Conservation (phyloP, 106 monocot genomes). For the Acorus calamus region DNA sequence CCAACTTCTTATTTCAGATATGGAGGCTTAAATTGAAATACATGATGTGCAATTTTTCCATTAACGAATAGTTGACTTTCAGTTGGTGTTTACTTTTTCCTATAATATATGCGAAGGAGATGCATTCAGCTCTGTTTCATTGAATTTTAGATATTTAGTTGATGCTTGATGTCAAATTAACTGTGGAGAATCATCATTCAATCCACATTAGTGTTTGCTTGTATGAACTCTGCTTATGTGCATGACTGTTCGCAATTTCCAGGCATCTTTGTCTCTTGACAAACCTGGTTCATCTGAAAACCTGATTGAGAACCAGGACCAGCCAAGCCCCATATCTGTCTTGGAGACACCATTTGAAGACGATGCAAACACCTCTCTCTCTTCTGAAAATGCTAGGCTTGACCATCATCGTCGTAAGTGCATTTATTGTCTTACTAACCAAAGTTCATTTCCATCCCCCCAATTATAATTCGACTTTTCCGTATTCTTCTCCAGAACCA, state of each 20-base stretch:
- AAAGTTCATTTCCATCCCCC: neutral
- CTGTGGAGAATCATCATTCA: too few relatives aligned
- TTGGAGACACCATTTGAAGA: slow-evolving; percentile 27
- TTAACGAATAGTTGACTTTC: neutral
- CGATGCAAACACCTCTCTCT: slow-evolving; percentile 21
- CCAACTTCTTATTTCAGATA: too few relatives aligned
- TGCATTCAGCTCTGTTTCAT: too few relatives aligned
- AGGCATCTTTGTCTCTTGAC: slow-evolving; percentile 34
- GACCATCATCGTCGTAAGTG: slow-evolving; percentile 41
- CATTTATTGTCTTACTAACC: too few relatives aligned
- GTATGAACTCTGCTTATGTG: neutral
- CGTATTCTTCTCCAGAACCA: slow-evolving; percentile 23
- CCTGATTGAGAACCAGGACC: slow-evolving; percentile 14
- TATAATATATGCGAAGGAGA: too few relatives aligned
- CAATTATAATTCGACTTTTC: neutral
- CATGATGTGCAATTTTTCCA: too few relatives aligned
- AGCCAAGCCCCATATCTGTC: slow-evolving; percentile 45
- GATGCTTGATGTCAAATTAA: too few relatives aligned
- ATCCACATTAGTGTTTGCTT: too few relatives aligned
- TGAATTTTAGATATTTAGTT: too few relatives aligned
- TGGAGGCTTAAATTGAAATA: too few relatives aligned
- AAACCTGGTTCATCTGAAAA: slow-evolving; percentile 17
- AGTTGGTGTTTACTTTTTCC: neutral
- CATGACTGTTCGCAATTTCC: neutral
- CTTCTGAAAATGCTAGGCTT: slow-evolving; percentile 16